phyloP scores from a whole-genome alignment of 1,284 basidiomycete species.

The Malassezia caprae region DNA sequence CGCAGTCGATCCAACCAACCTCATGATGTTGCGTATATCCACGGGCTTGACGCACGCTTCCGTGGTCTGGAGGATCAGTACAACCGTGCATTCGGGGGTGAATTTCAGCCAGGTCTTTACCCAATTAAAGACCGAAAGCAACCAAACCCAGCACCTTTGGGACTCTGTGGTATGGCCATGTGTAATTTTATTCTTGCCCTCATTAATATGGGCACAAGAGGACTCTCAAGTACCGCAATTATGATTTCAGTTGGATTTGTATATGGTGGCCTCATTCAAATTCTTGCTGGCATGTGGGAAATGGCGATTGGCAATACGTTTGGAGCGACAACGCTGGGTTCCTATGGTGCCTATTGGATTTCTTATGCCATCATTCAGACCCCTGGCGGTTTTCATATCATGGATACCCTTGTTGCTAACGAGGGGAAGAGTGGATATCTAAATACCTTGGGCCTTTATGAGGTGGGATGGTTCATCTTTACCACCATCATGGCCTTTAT shows the following conservation, averaged over 20 bases:
- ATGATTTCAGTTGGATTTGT: conserved; percentile 36
- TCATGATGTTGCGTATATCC: not conserved
- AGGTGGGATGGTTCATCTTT: conserved; percentile 43
- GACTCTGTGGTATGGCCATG: conserved; percentile 48
- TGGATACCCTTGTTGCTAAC: conserved; percentile 17
- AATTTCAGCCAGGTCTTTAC: conserved; percentile 15
- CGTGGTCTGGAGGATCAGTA: not conserved
- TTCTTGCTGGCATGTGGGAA: conserved; percentile 56
- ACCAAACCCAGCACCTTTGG: conserved; percentile 55
- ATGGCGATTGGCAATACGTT: conserved; percentile 64
- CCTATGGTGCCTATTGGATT: conserved; percentile 43
- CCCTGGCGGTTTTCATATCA: conserved; percentile 27
- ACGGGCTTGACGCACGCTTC: not conserved
- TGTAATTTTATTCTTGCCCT: conserved; percentile 55
- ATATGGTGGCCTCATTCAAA: conserved; percentile 65
- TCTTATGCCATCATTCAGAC: conserved; percentile 37
- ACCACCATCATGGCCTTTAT: conserved; percentile 33
- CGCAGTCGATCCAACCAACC: not conserved
- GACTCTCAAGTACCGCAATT: conserved; percentile 31
- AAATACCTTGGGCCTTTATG: conserved; percentile 30
- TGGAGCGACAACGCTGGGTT: conserved; percentile 54
- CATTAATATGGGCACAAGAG: conserved; percentile 41
- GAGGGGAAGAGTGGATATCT: conserved; percentile 23
- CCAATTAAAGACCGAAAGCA: conserved; percentile 42
- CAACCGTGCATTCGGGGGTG: conserved; percentile 13